Evolutionary conservation across 2,329 filamentous ascomycete species (phyloP).

Genomic region (Epichloe gansuensis): DNA sequence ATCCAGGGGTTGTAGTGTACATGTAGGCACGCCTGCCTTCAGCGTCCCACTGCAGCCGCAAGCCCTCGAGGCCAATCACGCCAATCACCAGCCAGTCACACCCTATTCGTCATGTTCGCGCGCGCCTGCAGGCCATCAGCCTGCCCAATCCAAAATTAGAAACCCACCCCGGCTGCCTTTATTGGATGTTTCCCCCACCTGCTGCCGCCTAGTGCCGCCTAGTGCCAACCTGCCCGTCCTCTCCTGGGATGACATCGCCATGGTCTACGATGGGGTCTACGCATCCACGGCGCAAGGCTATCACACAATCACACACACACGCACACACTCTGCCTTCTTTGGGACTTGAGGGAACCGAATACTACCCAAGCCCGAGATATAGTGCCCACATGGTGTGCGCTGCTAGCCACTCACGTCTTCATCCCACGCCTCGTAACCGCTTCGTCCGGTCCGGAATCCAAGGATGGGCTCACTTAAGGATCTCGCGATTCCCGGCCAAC

Average conservation of each 20-base stretch:
- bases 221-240: not conserved
- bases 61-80: conserved; percentile 11
- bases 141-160: conserved; percentile 24
- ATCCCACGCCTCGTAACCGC: conserved; percentile 15
- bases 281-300: conserved; percentile 1
- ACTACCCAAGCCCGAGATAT: conserved; percentile 6
- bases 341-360: not conserved
- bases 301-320: not conserved
- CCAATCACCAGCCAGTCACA: conserved; percentile 9
- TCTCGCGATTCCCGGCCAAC: conserved; percentile 16
- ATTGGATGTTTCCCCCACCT: conserved; percentile 19
- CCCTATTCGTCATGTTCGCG: conserved; percentile 25
- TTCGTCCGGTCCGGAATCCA: conserved; percentile 7
- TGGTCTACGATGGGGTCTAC: not conserved
- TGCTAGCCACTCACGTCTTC: conserved; percentile 15
- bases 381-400: conserved; percentile 8
- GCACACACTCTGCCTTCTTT: not conserved
- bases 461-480: conserved; percentile 15
- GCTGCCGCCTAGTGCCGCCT: not conserved
- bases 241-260: not conserved
- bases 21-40: conserved; percentile 8
- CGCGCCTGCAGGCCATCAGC: conserved; percentile 22
- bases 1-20: too few relatives aligned
- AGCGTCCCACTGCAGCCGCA: conserved; percentile 10
- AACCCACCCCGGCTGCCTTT: conserved; percentile 8